These are phyloP conservation scores for Glycine latifolia DNA, from an alignment of 306 rosid genomes.

Conservation along the genomic window DNA sequence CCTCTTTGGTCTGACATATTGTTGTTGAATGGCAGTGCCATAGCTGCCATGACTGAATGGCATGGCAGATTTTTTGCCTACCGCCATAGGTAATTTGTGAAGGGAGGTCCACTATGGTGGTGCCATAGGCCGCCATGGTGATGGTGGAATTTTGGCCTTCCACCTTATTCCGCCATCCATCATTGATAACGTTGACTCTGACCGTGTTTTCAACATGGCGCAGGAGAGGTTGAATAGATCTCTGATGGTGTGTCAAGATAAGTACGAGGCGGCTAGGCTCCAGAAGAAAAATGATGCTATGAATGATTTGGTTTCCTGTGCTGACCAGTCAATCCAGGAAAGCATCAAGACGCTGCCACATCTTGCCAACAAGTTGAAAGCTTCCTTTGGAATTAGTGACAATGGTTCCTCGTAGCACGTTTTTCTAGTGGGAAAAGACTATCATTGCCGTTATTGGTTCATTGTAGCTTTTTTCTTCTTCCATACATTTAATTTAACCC, in stretches of 20 bases:
- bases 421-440: not conserved
- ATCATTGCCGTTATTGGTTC: not conserved
- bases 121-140: no score
- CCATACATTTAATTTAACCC: not conserved
- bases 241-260: slow-evolving; percentile 95
- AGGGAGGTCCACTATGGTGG: no score
- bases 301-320: slow-evolving; percentile 75
- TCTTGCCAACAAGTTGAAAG: slow-evolving; percentile 67
- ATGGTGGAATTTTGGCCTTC: no score
- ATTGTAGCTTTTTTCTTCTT: slow-evolving; percentile 27
- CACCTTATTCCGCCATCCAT: no score
- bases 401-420: slow-evolving; percentile 30
- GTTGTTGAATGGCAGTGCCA: no score
- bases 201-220: slow-evolving; percentile 40
- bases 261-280: slow-evolving; percentile 78
- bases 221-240: slow-evolving; percentile 92
- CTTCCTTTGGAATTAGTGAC: slow-evolving; percentile 59
- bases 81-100: no score
- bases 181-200: not conserved
- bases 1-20: slow-evolving; percentile 27
- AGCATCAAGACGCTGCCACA: slow-evolving; percentile 70
- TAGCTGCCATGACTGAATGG: no score
- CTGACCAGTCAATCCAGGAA: slow-evolving; percentile 79
- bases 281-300: slow-evolving; percentile 67
- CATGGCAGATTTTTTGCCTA: no score